Base-by-base conservation (phyloP, 2,329 filamentous ascomycete species). In the Diplodia scrobiculata region DNA sequence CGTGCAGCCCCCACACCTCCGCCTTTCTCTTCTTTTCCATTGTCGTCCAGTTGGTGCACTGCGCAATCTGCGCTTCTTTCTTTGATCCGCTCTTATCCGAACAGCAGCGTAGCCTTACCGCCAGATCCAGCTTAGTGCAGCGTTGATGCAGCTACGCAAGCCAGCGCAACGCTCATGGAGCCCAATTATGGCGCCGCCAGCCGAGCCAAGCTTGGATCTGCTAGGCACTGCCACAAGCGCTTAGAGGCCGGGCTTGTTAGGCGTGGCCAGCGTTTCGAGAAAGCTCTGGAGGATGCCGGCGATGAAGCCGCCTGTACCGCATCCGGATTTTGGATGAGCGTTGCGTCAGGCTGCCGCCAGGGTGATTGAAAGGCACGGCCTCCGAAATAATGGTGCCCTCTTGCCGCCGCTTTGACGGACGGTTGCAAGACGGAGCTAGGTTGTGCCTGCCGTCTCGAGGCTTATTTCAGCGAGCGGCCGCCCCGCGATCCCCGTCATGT, bases 401-500 rank as follows among this genome's bases (percentile, higher is more conserved):
- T 36, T 50, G 41, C 36, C 19, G 52, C 52, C 52, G 63, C 52
- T 58, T 65, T 65, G 52, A 58, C 32, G 45, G n/a, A 19, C 29
- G 63, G 32, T 13, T 21, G 7, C 19, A 5, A 9, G 2, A 9
- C 38, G 52, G 45, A 21, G 36, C 19, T n/a, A 13, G 51, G 63
- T 55, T 25, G 38, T 25, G 41, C 53, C 32, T 55, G 63, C 51
- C 45, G 19, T 21, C 55, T 41, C 4, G 55, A 60, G 52, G 52
- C 17, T 58, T 55, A 58, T 65, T 55, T 65, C 36, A 55, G 17
- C 41, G 47, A 50, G 63, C 63, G 32, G 45, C 63, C 63, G 52
- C 63, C 63, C 63, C 63, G 52, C 63, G 53, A 65, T 38, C 63
- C 55, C 58, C 45, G 52, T 25, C 25, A 25, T 65, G 36, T 58